phyloP scores from a whole-genome alignment of 345 rosid species.

The Gossypium anomalum region DNA sequence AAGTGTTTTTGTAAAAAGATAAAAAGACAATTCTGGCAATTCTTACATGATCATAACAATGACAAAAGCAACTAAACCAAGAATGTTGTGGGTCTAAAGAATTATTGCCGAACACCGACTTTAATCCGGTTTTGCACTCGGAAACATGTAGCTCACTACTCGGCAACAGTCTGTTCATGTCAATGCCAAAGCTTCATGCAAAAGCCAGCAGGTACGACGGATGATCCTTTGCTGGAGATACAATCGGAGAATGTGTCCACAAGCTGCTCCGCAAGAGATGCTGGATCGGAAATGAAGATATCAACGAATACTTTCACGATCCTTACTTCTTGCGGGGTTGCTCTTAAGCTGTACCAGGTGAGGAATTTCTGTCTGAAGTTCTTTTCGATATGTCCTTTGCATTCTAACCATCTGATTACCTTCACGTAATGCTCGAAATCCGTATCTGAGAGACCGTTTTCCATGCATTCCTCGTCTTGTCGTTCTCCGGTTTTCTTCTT shows the following conservation, averaged over 20 bases:
- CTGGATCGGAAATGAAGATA: conserved; percentile 64
- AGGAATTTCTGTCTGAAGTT: conserved; percentile 90
- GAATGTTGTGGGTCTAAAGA: conserved; percentile 33
- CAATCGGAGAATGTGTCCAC: conserved; percentile 82
- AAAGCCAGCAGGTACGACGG: conserved; percentile 60
- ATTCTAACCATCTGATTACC: conserved; percentile 70
- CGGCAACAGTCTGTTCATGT: neutral
- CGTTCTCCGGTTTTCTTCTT: conserved; percentile 48
- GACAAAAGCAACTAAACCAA: conserved; percentile 26
- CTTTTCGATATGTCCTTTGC: conserved; percentile 85
- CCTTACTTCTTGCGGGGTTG: conserved; percentile 67
- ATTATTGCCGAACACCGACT: conserved; percentile 30
- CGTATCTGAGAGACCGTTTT: conserved; percentile 44
- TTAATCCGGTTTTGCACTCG: conserved; percentile 1
- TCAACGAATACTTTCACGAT: conserved; percentile 78
- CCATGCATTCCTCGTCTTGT: conserved; percentile 37
- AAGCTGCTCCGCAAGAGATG: conserved; percentile 87
- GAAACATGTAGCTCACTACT: neutral
- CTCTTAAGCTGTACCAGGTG: conserved; percentile 93
- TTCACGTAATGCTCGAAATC: conserved; percentile 78
- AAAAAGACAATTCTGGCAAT: conserved; percentile 16
- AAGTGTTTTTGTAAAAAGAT: neutral
- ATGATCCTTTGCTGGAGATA: conserved; percentile 49
- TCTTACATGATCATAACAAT: conserved; percentile 34
- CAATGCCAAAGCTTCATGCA: conserved; percentile 92